Base-by-base conservation (phyloP, 306 rosid species). In the Gleditsia sinensis region DNA sequence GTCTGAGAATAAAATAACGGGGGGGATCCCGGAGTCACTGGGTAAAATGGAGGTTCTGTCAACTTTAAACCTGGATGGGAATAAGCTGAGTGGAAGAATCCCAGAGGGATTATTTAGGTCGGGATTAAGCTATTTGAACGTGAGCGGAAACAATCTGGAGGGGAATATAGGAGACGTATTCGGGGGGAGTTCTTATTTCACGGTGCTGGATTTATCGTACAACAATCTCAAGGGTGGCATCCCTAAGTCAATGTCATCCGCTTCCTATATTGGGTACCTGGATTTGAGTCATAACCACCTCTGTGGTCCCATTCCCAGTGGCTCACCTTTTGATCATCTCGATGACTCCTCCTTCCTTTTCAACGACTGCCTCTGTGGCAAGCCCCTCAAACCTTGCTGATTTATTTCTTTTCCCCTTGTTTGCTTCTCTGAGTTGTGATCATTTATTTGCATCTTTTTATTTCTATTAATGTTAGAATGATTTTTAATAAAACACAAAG, bases 331-430 rank as follows among this genome's bases (percentile, higher is more conserved):
- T 46, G 85, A 91, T 51, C 83, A 84, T 59, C 69, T 84, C 0
- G 93, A 87, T 70, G 93, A 89, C 19, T 82, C 97, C 25, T 91
- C 96, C 14, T 87, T 93, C 74, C 71, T 23, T 12, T 81, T 46
- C 87, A 93, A 93, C 20, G 87, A 78, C 59, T 93, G 98, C 50
- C 82, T 91, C 0, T 93, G 98, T 40, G 98, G 97, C 64, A 91
- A 87, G 85, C 97, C 98, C 23, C 85, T 93, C 19, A 83, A 86
- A 80, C 34, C 87, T 68, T 93, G 98, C 71, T 88, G 77, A 69
- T 34, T 24, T 37, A 37, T 37, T 37, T 1, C 9, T 37, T 37
- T 40, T 3, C 45, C 3, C 9, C 3, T 10, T 40, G n/a, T n/a
- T n/a, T n/a, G n/a, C n/a, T n/a, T n/a, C n/a, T n/a, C n/a, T n/a